These are phyloP conservation scores for Eucalyptus erythrocorys DNA, from an alignment of 345 rosid genomes.

Conservation along the genomic window DNA sequence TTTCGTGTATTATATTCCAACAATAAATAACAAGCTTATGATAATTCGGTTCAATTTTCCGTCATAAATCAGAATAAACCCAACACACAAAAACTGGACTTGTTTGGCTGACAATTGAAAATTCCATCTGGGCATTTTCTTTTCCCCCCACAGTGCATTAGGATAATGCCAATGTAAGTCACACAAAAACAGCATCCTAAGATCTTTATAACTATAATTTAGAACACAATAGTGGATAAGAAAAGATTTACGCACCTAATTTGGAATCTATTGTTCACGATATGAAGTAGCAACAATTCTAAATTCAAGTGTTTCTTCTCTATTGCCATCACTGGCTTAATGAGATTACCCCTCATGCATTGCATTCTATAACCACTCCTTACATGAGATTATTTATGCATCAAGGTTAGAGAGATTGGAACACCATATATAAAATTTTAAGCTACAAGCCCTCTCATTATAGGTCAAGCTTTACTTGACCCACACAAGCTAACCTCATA, in stretches of 20 bases:
- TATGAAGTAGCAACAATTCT: rapidly evolving
- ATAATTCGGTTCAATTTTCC: neutral
- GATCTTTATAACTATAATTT: too few species aligned
- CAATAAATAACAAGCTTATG: neutral
- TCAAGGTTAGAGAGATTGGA: rapidly evolving
- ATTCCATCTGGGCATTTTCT: neutral
- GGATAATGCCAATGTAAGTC: neutral
- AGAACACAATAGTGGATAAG: too few species aligned
- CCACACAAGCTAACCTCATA: rapidly evolving
- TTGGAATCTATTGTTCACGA: too few species aligned
- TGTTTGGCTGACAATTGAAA: neutral
- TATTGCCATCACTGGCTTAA: too few species aligned
- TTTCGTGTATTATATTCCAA: too few species aligned
- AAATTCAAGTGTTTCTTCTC: too few species aligned
- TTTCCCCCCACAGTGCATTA: neutral
- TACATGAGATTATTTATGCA: too few species aligned
- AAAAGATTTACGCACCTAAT: too few species aligned
- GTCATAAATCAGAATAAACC: neutral
- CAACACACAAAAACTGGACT: neutral
- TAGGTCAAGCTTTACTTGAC: too few species aligned
- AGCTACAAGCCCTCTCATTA: rapidly evolving
- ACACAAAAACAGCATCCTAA: rapidly evolving
- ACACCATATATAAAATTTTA: too few species aligned
- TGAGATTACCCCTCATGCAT: too few species aligned
- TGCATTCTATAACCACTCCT: rapidly evolving